Base-by-base conservation (phyloP, 176 grass and related monocot species). In the Calamus simplicifolius region DNA sequence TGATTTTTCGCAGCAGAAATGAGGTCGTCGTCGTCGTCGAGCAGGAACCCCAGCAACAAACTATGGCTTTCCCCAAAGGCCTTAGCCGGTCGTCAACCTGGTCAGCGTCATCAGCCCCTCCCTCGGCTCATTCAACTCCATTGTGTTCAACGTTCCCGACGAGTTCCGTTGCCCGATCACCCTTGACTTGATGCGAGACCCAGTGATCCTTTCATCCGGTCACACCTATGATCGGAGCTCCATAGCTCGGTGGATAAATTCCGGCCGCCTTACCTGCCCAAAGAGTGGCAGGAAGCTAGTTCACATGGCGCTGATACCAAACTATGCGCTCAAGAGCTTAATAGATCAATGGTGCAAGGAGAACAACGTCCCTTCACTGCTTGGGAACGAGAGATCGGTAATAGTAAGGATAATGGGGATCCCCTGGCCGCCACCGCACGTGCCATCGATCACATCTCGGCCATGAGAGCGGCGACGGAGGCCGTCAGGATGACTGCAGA, bases 161-260 rank as follows among this genome's bases (percentile, higher is more conserved):
- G 70, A 73, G 6, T 73, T 73, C 58, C 48, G 59, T 18, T 73
- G 70, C 70, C 58, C 70, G 18, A 73, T 63, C 4, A 53, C 49
- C 16, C 70, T 73, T 13, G 70, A 63, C 26, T 30, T 73, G 58
- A 73, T 73, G 70, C 58, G 59, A 12, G 70, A 73, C 58, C 70
- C 70, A 4, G 58, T 73, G 27, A 50, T 73, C 27, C 27, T 73
- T 18, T 27, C 59, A 12, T 62, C 58, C 0, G 70, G 70, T 2
- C 70, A 73, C 28, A 73, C 70, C 18, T 73, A 72, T 27, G 69
- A 72, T n/a, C 57, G 69, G 17, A 48, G 50, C 14, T 53, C 58
- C 25, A 72, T 72, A 17, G 30, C 18, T 5, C 58, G 58, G 18
- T 73, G 70, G 70, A 52, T 73, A 50, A 50, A 25, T 17, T 62